Percentiles rank a stretch among this genome's conserved stretches.
Evolutionary conservation across 1,284 basidiomycete species (phyloP).

Genomic region (Ganoderma meredithae): DNA sequence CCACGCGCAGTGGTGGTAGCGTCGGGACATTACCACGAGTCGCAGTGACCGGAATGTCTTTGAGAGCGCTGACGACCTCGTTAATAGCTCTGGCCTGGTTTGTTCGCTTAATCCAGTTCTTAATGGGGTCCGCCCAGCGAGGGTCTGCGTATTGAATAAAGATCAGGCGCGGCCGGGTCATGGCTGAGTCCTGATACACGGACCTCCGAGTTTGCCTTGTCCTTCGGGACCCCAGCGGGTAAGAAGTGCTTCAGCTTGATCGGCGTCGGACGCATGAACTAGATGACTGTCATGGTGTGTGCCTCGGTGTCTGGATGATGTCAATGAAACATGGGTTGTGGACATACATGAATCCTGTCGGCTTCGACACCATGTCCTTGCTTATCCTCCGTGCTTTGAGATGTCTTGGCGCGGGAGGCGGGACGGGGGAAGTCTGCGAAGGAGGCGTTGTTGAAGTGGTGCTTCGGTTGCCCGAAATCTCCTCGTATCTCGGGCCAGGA

Average conservation of each 20-base stretch:
- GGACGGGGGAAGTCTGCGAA: slow-evolving; percentile 39
- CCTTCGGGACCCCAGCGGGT: slow-evolving; percentile 92
- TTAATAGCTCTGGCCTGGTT: slow-evolving; percentile 86
- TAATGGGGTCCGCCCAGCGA: slow-evolving; percentile 91
- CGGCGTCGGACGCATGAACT: slow-evolving; percentile 92
- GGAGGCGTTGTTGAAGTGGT: slow-evolving; percentile 31
- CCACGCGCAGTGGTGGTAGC: slow-evolving; percentile 73
- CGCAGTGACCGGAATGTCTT: slow-evolving; percentile 58
- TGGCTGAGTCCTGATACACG: slow-evolving; percentile 16
- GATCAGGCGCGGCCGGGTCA: not conserved
- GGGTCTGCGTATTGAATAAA: slow-evolving; percentile 65
- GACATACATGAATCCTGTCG: slow-evolving; percentile 86
- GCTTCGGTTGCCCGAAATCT: slow-evolving; percentile 45
- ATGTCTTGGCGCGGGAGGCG: slow-evolving; percentile 51
- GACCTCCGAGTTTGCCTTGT: slow-evolving; percentile 89
- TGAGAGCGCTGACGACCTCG: slow-evolving; percentile 75
- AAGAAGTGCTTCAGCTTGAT: slow-evolving; percentile 90
- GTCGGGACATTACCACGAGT: slow-evolving; percentile 48
- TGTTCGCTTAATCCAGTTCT: slow-evolving; percentile 76
- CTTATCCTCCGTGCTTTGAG: slow-evolving; percentile 69
- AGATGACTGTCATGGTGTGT: slow-evolving; percentile 71
- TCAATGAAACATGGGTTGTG: slow-evolving; percentile 21
- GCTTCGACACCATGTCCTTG: slow-evolving; percentile 88
- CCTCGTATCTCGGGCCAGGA: slow-evolving; percentile 71
- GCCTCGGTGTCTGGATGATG: slow-evolving; percentile 16